Base-by-base conservation (phyloP, 805 yeast species). In the Wickerhamiella cacticola region DNA sequence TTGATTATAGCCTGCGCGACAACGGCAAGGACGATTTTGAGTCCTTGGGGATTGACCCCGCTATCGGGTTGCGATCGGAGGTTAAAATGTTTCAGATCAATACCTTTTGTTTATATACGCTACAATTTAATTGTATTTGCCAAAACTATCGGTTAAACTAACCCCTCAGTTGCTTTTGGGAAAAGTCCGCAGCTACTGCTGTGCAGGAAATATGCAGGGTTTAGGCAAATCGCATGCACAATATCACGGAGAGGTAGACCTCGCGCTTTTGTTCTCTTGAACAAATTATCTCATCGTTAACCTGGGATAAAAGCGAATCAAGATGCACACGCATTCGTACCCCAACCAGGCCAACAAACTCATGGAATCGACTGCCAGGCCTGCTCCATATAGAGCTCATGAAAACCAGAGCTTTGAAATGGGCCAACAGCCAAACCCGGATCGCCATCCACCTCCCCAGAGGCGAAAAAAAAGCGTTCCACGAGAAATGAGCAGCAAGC, bases 401-500 rank as follows among this genome's bases (percentile, higher is more conserved):
- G n/a, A n/a, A n/a, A n/a, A n/a, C n/a, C n/a, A n/a, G n/a, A n/a
- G n/a, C n/a, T n/a, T n/a, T n/a, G n/a, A n/a, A n/a, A n/a, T n/a
- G n/a, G n/a, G n/a, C n/a, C n/a, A n/a, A n/a, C n/a, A 31, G 19
- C 18, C 36, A 31, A 10, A n/a, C 8, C n/a, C 36, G 36, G 36
- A 19, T 19, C 36, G 36, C 10, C 36, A n/a, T n/a, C n/a, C 5
- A 6, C 38, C 13, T 22, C 12, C n/a, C 12, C 33, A 16, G 18
- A 23, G 18, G 16, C 29, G 31, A 13, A 31, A 24, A 10, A 33
- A 33, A 43, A 43, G 40, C 26, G 31, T 23, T 2, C 39, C 31
- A 24, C 25, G 46, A 9, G 38, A 43, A 5, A 33, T 43, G 40
- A 33, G 40, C 31, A 43, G 46, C 31, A 43, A 23, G 8, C 46